phyloP scores from a whole-genome alignment of 805 yeast genomes.

The Candida glaebosa region DNA sequence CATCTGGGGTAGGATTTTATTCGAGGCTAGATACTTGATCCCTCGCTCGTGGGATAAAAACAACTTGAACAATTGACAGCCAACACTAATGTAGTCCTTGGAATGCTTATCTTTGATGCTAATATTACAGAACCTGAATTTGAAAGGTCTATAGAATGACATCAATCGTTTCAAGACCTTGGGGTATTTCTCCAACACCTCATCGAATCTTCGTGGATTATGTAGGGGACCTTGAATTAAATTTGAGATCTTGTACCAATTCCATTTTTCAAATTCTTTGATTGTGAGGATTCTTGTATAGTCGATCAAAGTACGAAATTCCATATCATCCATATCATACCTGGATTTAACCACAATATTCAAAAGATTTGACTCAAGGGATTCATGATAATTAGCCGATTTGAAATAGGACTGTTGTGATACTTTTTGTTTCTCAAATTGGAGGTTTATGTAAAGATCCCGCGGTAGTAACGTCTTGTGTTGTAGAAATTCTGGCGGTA shows the following conservation, averaged over 20 bases:
- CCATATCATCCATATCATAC: constrained; percentile 52
- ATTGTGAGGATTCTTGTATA: constrained; percentile 73
- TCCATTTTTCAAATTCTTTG: constrained; percentile 81
- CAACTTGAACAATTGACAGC: constrained; percentile 69
- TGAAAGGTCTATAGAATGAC: constrained; percentile 89
- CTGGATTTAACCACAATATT: constrained; percentile 19
- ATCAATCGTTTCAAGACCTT: constrained; percentile 81
- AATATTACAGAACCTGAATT: constrained; percentile 60
- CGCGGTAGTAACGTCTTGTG: constrained; percentile 12
- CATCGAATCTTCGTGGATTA: constrained; percentile 71
- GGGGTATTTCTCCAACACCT: constrained; percentile 65
- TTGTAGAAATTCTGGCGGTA: constrained; percentile 48
- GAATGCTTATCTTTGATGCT: constrained; percentile 43
- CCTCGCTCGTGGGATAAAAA: constrained; percentile 66
- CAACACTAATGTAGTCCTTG: constrained; percentile 62
- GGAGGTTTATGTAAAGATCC: constrained; percentile 20
- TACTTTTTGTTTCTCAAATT: constrained; percentile 21
- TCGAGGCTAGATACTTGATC: constrained; percentile 58
- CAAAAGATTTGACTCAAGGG: constrained; percentile 19
- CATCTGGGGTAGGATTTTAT: constrained; percentile 80
- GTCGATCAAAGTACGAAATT: constrained; percentile 60
- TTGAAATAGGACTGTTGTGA: background rate
- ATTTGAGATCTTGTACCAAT: constrained; percentile 71
- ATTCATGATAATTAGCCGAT: background rate
- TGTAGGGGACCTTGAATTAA: constrained; percentile 82